These are phyloP conservation scores for Carallia pectinifolia DNA, from an alignment of 345 rosid species.

Conservation along the genomic window DNA sequence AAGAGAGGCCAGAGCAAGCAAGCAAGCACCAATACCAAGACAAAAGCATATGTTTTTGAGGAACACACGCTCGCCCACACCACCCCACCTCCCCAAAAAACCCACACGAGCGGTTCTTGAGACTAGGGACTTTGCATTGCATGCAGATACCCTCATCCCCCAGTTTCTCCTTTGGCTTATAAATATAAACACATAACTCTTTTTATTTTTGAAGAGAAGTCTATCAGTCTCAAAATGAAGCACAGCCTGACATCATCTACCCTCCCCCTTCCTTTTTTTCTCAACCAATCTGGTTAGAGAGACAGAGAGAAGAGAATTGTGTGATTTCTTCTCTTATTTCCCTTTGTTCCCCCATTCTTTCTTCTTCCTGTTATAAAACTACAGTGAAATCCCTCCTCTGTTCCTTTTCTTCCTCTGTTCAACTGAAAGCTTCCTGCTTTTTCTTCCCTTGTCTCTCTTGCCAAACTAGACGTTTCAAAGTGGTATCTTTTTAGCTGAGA, in stretches of 20 bases:
- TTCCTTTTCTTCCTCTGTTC: conserved; percentile 1
- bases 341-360: neutral
- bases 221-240: conserved; percentile 8
- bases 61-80: conserved; percentile 5
- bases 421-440: neutral
- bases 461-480: no score
- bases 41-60: conserved; percentile 21
- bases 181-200: neutral
- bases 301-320: conserved; percentile 17
- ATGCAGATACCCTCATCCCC: conserved; percentile 9
- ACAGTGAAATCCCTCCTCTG: neutral
- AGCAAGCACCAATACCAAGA: conserved; percentile 28
- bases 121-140: conserved; percentile 8
- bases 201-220: neutral
- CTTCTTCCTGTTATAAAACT: no score
- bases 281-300: neutral
- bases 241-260: neutral
- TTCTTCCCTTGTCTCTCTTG: no score
- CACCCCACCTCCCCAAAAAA: conserved; percentile 1
- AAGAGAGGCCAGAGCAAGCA: conserved; percentile 12
- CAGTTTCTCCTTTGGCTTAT: neutral
- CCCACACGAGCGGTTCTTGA: conserved; percentile 72
- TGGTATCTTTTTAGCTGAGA: no score
- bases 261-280: neutral
- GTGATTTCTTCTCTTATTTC: conserved; percentile 27